A percentile compares a stretch with the other conserved stretches of the same genome.
Evolutionary conservation across 176 grass and related monocot species (phyloP).

Genomic region (Eleusine coracana): DNA sequence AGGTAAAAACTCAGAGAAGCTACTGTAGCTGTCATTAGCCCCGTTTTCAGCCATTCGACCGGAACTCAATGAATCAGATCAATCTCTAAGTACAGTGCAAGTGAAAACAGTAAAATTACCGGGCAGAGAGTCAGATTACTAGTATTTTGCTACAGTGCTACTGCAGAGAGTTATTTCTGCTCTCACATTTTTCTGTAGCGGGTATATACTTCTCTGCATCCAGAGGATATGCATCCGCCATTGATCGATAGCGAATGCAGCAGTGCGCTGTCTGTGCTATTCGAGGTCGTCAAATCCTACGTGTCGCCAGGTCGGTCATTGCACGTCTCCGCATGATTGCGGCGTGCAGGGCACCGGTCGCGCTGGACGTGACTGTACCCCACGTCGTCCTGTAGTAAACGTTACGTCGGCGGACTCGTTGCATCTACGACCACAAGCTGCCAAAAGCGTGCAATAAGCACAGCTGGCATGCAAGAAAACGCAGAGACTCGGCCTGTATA

Average conservation of each 20-base stretch:
- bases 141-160: too few relatives aligned
- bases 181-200: too few relatives aligned
- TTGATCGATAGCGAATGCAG: neutral
- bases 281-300: neutral
- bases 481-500: neutral
- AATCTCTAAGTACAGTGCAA: too few relatives aligned
- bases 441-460: neutral
- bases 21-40: too few relatives aligned
- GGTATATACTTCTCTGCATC: too few relatives aligned
- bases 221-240: neutral
- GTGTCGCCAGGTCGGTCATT: slow-evolving; percentile 16
- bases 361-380: slow-evolving; percentile 22
- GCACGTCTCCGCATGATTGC: slow-evolving; percentile 3
- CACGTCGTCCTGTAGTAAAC: neutral
- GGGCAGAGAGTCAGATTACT: too few relatives aligned
- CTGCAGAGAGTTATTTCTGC: too few relatives aligned
- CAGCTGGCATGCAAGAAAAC: neutral
- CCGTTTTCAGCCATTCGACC: too few relatives aligned
- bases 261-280: neutral
- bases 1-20: too few relatives aligned
- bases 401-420: neutral
- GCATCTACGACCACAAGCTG: neutral
- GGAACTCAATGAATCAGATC: too few relatives aligned
- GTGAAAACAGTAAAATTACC: too few relatives aligned
- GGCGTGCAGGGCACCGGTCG: neutral